Evolutionary conservation across 768 basidiomycete species (phyloP), one percentile per base, ranked within the genome.

Genomic region (Leccinum ochraceum): DNA sequence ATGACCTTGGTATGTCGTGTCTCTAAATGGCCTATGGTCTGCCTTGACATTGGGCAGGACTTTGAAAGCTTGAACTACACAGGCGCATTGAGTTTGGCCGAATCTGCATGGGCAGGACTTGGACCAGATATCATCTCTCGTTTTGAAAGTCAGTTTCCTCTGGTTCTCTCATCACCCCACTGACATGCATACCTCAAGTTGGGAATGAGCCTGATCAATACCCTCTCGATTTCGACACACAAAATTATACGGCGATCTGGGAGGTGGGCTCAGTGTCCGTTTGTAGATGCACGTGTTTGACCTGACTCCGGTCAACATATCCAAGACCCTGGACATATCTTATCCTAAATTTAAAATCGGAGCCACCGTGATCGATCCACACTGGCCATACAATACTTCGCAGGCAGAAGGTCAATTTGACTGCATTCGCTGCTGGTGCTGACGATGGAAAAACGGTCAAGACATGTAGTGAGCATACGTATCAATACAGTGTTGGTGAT

Each of bases 171-270:
- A 11, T 52, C 6, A 1, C 13, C n/a, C 3, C 34, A 26, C 57
- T 62, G 44, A 65, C 37, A n/a, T 8, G 37, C 5, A n/a, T 39
- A 14, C 30, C 10, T 55, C 28, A 49, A 70, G 81, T 84, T 61
- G 83, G 83, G 20, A 84, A 84, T 54, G 83, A 84, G 68, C 82
- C 82, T 3, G 82, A 84, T 65, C 81, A 83, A 36, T 83, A 82
- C 42, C 14, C 28, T 60, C 73, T 74, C 37, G 36, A 63, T 10
- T 34, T 34, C 34, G 11, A 34, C 34, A 77, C 82, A 28, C 67
- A 78, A 61, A 79, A 71, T 22, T 84, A 84, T 61, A 75, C 78
- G 3, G 64, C 63, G 13, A 74, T 75, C 17, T 83, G 82, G 82
- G 75, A 72, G 67, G 83, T 81, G 65, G 53, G 73, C 20, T 48